Evolutionary conservation across 768 basidiomycete species (phyloP).

Genomic region (Heimioporus sp.): DNA sequence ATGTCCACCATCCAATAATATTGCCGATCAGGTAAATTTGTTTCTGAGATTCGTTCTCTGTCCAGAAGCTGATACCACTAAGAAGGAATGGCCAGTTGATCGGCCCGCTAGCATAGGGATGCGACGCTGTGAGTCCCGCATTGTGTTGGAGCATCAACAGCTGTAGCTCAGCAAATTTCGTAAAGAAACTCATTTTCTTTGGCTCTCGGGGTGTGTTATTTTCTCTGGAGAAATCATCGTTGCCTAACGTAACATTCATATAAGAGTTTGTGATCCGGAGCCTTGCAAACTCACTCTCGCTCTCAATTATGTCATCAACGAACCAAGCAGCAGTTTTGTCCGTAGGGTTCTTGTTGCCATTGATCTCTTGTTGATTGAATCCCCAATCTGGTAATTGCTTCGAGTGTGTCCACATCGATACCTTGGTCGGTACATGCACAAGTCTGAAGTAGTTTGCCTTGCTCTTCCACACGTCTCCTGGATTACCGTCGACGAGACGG

Average conservation of each 20-base stretch:
- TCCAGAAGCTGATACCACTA: slow-evolving; percentile 99
- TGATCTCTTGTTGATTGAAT: slow-evolving; percentile 95
- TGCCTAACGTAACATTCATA: slow-evolving; percentile 46
- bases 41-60: slow-evolving; percentile 74
- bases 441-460: slow-evolving; percentile 93
- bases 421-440: slow-evolving; percentile 84
- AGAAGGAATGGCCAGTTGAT: slow-evolving; percentile 98
- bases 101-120: slow-evolving; percentile 94
- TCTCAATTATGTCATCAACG: slow-evolving; percentile 76
- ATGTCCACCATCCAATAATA: slow-evolving; percentile 92
- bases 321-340: slow-evolving; percentile 89
- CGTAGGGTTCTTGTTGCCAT: slow-evolving; percentile 88
- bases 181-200: slow-evolving; percentile 88
- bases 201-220: slow-evolving; percentile 58
- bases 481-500: slow-evolving; percentile 64
- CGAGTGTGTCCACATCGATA: slow-evolving; percentile 90
- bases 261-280: slow-evolving; percentile 1
- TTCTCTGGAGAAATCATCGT: slow-evolving; percentile 48
- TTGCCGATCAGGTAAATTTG: slow-evolving; percentile 99
- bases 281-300: slow-evolving; percentile 53
- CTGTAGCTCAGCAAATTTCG: slow-evolving; percentile 92
- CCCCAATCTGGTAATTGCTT: slow-evolving; percentile 94
- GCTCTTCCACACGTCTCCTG: slow-evolving; percentile 87
- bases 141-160: slow-evolving; percentile 97
- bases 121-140: slow-evolving; percentile 95